phyloP scores from a whole-genome alignment of 2,329 filamentous ascomycete genomes.

The Chaetoscypha palmicola region DNA sequence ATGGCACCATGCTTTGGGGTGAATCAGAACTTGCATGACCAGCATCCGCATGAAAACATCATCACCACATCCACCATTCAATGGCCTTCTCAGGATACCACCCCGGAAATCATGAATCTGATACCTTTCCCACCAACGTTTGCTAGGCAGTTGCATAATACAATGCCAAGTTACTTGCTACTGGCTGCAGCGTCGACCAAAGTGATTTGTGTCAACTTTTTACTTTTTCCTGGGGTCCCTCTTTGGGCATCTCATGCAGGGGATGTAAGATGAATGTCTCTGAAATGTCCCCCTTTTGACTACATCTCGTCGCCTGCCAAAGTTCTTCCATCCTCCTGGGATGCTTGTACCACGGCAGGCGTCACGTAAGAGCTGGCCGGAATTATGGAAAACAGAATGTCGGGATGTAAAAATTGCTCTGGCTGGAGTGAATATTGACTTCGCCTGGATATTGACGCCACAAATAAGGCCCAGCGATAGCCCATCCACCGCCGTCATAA shows the following conservation, averaged over 20 bases:
- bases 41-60: conserved; percentile 13
- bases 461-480: not conserved
- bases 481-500: too few relatives aligned
- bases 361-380: not conserved
- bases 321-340: not conserved
- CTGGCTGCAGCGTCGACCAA: conserved; percentile 3
- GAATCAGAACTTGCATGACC: conserved; percentile 4
- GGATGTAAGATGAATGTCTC: conserved; percentile 10
- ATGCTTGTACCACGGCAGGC: not conserved
- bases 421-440: not conserved
- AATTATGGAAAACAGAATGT: not conserved
- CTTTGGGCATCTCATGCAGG: conserved; percentile 6
- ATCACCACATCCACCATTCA: conserved; percentile 8
- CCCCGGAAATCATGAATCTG: not conserved
- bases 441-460: not conserved
- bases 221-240: conserved; percentile 1
- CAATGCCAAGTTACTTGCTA: too few relatives aligned
- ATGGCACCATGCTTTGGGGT: not conserved
- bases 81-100: not conserved
- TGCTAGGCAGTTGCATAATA: not conserved
- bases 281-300: conserved; percentile 4
- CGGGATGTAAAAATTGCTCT: not conserved
- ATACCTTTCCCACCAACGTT: too few relatives aligned
- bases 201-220: not conserved
- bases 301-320: not conserved